Base-by-base conservation (phyloP, 2,329 filamentous ascomycete genomes). In the Apiospora pterosperma region DNA sequence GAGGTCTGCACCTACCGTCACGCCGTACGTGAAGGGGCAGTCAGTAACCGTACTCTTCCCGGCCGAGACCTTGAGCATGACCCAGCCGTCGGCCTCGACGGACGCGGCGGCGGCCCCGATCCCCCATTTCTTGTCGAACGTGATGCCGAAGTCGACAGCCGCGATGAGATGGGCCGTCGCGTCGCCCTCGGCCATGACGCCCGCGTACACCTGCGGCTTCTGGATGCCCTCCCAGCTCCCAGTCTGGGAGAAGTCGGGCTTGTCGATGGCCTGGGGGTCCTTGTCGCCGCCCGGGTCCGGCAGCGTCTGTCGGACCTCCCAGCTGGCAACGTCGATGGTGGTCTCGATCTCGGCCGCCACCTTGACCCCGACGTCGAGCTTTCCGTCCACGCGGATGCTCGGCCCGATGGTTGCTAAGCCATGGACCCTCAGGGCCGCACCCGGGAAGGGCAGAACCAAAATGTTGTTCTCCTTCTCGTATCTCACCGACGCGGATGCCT, bases 341-440 rank as follows among this genome's bases (percentile, higher is more conserved):
- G 70, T 71, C 59, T 76, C 67, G 23, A 76, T 62, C 19, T 67
- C 66, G 11, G 68, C 69, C 38, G 69, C 11, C 11, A 55, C 11
- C 14, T n/a, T 68, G 4, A 75, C 41, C 6, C 65, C 66, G 34
- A 72, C 52, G 14, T 55, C 44, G 44, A 55, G 11, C 16, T 25
- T n/a, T 10, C 44, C 44, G 16, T 70, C 67, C 28, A 75, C 64
- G 11, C 66, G 70, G 39, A 76, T 67, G 62, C 71, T 67, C n/a
- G 75, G 75, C 2, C 75, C 72, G 12, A 77, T 68, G 23, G 73
- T 76, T 10, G 69, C 65, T 31, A 77, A 72, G 1, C 70, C 71
- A 1, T 72, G 75, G 28, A 76, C 69, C 3, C 62, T 67, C 62
- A 76, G 74, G 2, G 69, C 64, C 19, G 73, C 72, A n/a, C 71